Conservation (phyloP, 768 basidiomycete genomes). For the Clavaria fumosa region DNA sequence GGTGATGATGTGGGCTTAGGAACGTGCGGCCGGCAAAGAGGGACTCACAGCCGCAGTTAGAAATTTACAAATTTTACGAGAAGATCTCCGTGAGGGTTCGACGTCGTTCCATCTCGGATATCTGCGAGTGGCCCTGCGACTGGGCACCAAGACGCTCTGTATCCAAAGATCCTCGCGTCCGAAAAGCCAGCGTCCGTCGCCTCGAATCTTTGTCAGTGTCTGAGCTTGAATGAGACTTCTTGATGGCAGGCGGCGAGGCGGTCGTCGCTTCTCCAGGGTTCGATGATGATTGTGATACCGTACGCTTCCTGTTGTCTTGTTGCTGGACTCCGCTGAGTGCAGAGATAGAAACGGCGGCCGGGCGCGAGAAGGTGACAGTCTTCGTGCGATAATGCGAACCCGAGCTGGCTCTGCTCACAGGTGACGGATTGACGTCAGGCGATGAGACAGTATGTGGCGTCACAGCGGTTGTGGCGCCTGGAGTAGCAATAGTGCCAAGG, state of each 20-base stretch:
- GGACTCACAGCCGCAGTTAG: too few species aligned
- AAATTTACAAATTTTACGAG: conserved; percentile 1
- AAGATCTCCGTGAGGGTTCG: conserved; percentile 7
- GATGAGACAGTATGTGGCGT: conserved; percentile 50
- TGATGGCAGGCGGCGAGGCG: conserved; percentile 12
- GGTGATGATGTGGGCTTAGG: too few species aligned
- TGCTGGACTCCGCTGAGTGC: conserved; percentile 40
- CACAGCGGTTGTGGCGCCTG: conserved; percentile 50
- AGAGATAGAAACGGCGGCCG: conserved; percentile 36
- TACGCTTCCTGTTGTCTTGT: conserved; percentile 26
- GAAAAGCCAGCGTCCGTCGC: conserved; percentile 20
- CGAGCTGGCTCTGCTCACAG: conserved; percentile 33
- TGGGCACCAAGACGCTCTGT: not conserved
- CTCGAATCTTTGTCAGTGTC: conserved; percentile 36
- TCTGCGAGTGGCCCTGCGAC: not conserved
- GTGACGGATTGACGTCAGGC: conserved; percentile 21
- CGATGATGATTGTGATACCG: conserved; percentile 10
- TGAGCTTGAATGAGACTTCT: too few species aligned
- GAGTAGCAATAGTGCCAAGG: conserved; percentile 31
- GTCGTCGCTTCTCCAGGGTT: conserved; percentile 12
- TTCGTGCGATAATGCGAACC: conserved; percentile 26
- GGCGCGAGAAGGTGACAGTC: conserved; percentile 50
- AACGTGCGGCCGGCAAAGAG: too few species aligned
- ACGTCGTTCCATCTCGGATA: conserved; percentile 1
- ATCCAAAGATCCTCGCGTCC: conserved; percentile 4